Percentiles rank a stretch among this genome's conserved stretches.
Conservation (phyloP, 2,329 filamentous ascomycete genomes). For the Blastomyces emzantsi region DNA sequence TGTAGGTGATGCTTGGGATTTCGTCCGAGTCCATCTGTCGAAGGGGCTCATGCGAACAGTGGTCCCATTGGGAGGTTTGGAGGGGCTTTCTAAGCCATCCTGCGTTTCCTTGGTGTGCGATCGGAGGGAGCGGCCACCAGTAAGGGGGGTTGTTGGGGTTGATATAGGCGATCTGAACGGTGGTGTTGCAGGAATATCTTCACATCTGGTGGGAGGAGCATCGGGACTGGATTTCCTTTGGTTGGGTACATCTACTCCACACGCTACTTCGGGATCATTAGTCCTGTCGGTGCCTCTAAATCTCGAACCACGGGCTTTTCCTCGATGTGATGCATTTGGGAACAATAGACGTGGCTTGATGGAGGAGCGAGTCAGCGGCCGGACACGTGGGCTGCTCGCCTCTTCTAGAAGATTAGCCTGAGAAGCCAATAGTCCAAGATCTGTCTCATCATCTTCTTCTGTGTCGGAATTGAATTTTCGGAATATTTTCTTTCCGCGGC, state of each 20-base stretch:
- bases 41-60: conserved; percentile 33
- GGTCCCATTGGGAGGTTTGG: conserved; percentile 20
- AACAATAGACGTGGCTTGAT: conserved; percentile 55
- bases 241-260: conserved; percentile 13
- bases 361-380: conserved; percentile 48
- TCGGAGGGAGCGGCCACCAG: conserved; percentile 28
- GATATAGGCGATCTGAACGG: conserved; percentile 17
- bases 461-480: conserved; percentile 43
- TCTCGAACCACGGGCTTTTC: conserved; percentile 20
- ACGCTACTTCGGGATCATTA: conserved; percentile 46
- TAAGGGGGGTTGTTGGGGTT: conserved; percentile 27
- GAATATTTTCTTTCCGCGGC: conserved; percentile 55
- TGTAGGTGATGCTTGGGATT: conserved; percentile 18
- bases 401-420: conserved; percentile 32
- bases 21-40: conserved; percentile 33
- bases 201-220: background rate
- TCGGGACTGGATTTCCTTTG: background rate
- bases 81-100: conserved; percentile 20
- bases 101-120: conserved; percentile 24
- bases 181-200: conserved; percentile 20
- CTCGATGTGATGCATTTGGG: conserved; percentile 38
- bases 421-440: conserved; percentile 35
- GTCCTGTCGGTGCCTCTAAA: conserved; percentile 44
- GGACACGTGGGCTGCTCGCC: conserved; percentile 25
- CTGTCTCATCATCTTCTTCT: conserved; percentile 33